Evolutionary conservation across 441 rosid species (phyloP).

Genomic region (Brassica balearica): DNA sequence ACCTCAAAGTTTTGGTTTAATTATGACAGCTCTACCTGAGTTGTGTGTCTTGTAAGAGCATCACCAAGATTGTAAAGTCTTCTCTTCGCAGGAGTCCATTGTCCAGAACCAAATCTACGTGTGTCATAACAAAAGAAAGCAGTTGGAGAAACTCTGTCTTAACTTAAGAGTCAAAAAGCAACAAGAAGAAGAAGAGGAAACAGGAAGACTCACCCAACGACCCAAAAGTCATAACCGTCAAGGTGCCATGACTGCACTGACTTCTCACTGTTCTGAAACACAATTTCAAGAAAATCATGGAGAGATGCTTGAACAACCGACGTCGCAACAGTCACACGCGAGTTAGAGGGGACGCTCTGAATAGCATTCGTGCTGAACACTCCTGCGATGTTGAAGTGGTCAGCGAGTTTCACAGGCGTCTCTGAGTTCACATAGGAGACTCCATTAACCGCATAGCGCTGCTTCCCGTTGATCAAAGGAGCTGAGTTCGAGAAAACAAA

Average conservation of each 20-base stretch:
- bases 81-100: slow-evolving; percentile 69
- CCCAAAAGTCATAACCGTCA: slow-evolving; percentile 97
- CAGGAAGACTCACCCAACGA: slow-evolving; percentile 68
- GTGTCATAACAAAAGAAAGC: not conserved
- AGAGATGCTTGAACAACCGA: slow-evolving; percentile 63
- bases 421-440: slow-evolving; percentile 76
- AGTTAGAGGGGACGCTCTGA: slow-evolving; percentile 58
- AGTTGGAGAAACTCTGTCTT: not conserved
- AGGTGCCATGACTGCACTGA: slow-evolving; percentile 92
- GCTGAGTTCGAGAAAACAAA: slow-evolving; percentile 75
- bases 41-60: slow-evolving; percentile 84
- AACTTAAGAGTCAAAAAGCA: not conserved
- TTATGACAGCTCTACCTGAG: slow-evolving; percentile 50
- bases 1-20: not conserved
- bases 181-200: not conserved
- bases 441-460: slow-evolving; percentile 76
- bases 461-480: slow-evolving; percentile 77
- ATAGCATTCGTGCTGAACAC: slow-evolving; percentile 63
- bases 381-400: slow-evolving; percentile 75
- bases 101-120: slow-evolving; percentile 79
- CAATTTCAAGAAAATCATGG: slow-evolving; percentile 77
- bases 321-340: slow-evolving; percentile 59
- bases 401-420: slow-evolving; percentile 93
- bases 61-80: slow-evolving; percentile 73
- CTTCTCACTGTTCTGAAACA: slow-evolving; percentile 83